Evolutionary conservation across 179 eudicot genomes (phyloP).

Genomic region (Pouteria campechiana): DNA sequence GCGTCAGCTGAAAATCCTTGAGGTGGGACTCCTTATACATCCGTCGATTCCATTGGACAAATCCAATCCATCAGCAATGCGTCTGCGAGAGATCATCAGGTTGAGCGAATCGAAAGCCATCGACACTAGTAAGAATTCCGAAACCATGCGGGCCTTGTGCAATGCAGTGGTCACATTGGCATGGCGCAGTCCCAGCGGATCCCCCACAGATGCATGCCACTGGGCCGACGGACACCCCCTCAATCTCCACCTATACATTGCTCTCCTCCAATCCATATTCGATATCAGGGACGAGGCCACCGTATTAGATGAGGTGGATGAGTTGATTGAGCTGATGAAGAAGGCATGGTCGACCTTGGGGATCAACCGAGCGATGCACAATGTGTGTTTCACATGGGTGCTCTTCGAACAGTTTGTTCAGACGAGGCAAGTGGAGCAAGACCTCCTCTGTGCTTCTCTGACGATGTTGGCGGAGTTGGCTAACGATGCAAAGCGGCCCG

Average conservation of each 20-base stretch:
- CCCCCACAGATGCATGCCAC: constrained; percentile 49
- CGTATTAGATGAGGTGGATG: constrained; percentile 82
- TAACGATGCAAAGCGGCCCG: constrained; percentile 48
- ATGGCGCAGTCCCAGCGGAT: constrained; percentile 47
- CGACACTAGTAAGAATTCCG: constrained; percentile 63
- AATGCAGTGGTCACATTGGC: constrained; percentile 52
- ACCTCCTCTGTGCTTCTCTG: constrained; percentile 50
- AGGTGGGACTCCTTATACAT: constrained; percentile 54
- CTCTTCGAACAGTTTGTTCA: constrained; percentile 53
- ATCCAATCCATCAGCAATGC: constrained; percentile 23
- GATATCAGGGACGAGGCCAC: constrained; percentile 57
- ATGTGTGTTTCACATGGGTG: constrained; percentile 78
- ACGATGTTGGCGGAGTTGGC: constrained; percentile 67
- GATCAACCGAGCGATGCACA: constrained; percentile 40
- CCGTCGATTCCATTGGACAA: constrained; percentile 53
- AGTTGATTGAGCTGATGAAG: constrained; percentile 71
- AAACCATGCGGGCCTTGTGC: constrained; percentile 51
- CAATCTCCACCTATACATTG: constrained; percentile 53
- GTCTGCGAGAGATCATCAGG: constrained; percentile 31
- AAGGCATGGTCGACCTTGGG: constrained; percentile 83
- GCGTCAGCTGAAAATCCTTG: constrained; percentile 65
- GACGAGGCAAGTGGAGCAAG: constrained; percentile 68
- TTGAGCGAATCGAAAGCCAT: constrained; percentile 35
- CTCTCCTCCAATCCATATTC: constrained; percentile 54
- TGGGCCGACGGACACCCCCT: constrained; percentile 97